A percentile compares a stretch with the other conserved stretches of the same genome.
These are phyloP conservation scores for Coemansia sp. DNA, from an alignment of 192 early-diverging fungal genomes.

Conservation along the genomic window DNA sequence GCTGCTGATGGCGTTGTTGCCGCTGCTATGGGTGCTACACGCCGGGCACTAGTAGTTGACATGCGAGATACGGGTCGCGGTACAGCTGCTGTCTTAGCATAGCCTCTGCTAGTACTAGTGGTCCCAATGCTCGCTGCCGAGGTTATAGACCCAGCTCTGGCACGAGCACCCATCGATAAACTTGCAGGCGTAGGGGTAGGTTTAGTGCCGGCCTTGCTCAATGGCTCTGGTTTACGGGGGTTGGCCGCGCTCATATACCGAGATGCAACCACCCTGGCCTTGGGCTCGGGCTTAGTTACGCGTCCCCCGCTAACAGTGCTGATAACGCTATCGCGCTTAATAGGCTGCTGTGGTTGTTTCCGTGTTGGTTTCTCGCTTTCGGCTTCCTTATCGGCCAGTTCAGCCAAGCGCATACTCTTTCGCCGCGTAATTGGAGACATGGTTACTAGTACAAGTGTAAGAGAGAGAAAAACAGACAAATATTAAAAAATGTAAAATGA, in stretches of 20 bases:
- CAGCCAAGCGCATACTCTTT: slow-evolving; percentile 33
- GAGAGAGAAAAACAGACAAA: background rate
- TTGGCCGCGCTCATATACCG: slow-evolving; percentile 39
- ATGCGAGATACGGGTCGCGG: slow-evolving; percentile 1
- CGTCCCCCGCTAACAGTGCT: slow-evolving; percentile 17
- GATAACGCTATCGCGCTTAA: slow-evolving; percentile 11
- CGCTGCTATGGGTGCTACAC: background rate
- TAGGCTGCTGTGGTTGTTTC: background rate
- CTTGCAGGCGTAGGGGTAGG: background rate
- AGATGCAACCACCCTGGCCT: slow-evolving; percentile 36
- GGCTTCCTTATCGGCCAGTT: slow-evolving; percentile 10
- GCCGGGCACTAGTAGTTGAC: background rate
- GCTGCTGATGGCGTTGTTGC: background rate
- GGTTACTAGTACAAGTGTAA: background rate
- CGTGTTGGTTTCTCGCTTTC: background rate
- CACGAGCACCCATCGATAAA: background rate
- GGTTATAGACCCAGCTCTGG: background rate
- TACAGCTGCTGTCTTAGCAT: background rate
- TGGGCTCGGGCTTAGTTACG: slow-evolving; percentile 36
- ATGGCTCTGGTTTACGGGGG: background rate
- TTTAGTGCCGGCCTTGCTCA: background rate
- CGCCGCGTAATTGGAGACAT: slow-evolving; percentile 39
- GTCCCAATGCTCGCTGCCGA: background rate
- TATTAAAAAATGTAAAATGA: background rate
- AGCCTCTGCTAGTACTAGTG: background rate